A percentile compares a stretch with the other conserved stretches of the same genome.
phyloP scores from a whole-genome alignment of 2,329 filamentous ascomycete species.

The Cytospora schulzeri region DNA sequence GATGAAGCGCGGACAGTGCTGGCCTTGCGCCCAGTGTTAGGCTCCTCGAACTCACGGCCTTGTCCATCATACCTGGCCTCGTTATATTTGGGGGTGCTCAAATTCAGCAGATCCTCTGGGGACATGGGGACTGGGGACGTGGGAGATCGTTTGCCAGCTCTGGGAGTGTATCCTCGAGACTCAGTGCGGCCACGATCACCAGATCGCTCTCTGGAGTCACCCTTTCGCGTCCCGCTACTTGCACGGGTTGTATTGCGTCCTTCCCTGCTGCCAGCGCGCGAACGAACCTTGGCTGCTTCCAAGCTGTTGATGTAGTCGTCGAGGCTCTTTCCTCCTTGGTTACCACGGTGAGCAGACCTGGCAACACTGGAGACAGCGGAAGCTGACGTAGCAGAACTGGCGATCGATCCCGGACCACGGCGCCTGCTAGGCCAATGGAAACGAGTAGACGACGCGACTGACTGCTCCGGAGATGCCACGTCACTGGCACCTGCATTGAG shows the following conservation, averaged over 20 bases:
- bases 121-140: conserved; percentile 95
- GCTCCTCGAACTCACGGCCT: conserved; percentile 40
- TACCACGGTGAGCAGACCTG: conserved; percentile 51
- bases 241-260: conserved; percentile 48
- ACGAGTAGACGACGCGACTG: conserved; percentile 53
- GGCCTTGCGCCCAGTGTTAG: conserved; percentile 49
- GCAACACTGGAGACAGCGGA: conserved; percentile 56
- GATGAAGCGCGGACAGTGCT: conserved; percentile 38
- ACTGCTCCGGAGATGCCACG: conserved; percentile 59
- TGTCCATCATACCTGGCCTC: conserved; percentile 33
- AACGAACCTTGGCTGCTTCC: conserved; percentile 69
- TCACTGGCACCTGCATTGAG: conserved; percentile 54
- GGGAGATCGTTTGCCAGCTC: conserved; percentile 80
- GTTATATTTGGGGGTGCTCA: conserved; percentile 51
- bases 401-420: conserved; percentile 56
- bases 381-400: conserved; percentile 59
- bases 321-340: conserved; percentile 65
- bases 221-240: conserved; percentile 51
- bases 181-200: conserved; percentile 70
- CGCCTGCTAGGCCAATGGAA: conserved; percentile 59
- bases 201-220: conserved; percentile 61
- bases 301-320: conserved; percentile 87
- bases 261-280: conserved; percentile 57
- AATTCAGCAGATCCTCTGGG: conserved; percentile 75
- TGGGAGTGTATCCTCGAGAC: conserved; percentile 64